Base-by-base conservation (phyloP, 768 basidiomycete species). In the Lyophyllum semitale region DNA sequence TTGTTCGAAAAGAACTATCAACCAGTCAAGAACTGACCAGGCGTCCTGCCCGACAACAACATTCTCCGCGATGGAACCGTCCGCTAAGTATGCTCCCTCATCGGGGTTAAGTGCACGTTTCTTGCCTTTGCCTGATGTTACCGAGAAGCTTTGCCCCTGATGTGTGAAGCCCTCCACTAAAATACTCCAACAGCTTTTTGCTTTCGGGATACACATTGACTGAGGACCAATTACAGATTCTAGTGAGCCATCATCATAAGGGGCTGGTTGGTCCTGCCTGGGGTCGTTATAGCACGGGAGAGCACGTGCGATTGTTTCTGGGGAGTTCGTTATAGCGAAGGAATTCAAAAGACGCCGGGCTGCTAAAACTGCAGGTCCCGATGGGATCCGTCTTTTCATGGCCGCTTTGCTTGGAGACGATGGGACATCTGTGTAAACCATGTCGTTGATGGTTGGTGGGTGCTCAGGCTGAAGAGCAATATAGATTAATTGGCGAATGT, bases 1-100 rank as follows among this genome's bases (percentile, higher is more conserved):
- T 59, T 78, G 80, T 63, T 93, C 88, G 59, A 90, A 89, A 18
- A 91, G 60, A 20, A 71, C 65, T 11, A 93, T 51, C 0, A 91
- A 59, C 86, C 87, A 91, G 20, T 84, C 81, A n/a, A 93, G 75
- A 38, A 86, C 65, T 27, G 81, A 77, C 90, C 91, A 93, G 4
- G 88, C 84, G 57, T 85, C 73, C 44, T 81, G 77, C 22, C 81
- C 83, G 22, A 91, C 78, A 11, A 78, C 64, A n/a, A 62, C 57
- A 33, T 67, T 52, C 22, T 68, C 71, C 5, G 53, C 11, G 51
- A 51, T 60, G 11, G 33, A 30, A 29, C 52, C 59, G 38, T 46
- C 59, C 40, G 22, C 26, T 15, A 43, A 42, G 27, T 40, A 33
- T 9, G 49, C 63, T 58, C 64, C 63, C n/a, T 72, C 63, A 35